These are phyloP conservation scores for Wickerhamiella allomyrinae DNA, from an alignment of 805 yeast genomes.

Conservation along the genomic window DNA sequence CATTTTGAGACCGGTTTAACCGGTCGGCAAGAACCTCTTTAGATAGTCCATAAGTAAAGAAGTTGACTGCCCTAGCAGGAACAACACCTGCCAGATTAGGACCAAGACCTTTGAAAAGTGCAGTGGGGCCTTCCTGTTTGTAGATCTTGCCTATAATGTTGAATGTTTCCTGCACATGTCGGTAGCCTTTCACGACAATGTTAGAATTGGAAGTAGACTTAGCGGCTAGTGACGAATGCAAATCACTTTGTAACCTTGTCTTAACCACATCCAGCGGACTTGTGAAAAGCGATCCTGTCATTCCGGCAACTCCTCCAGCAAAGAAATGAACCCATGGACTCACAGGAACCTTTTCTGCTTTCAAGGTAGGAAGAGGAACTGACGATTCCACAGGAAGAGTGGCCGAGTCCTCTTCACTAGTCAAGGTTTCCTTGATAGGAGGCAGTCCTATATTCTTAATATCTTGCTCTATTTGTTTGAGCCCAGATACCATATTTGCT, in stretches of 20 bases:
- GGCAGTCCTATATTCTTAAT: conserved; percentile 2
- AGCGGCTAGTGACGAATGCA: conserved; percentile 28
- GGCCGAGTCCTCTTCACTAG: conserved; percentile 17
- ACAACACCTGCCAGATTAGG: conserved; percentile 96
- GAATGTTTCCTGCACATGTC: conserved; percentile 75
- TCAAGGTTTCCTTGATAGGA: conserved; percentile 11
- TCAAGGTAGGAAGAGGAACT: conserved; percentile 9
- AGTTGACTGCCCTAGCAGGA: conserved; percentile 94
- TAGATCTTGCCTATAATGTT: conserved; percentile 57
- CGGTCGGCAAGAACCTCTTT: conserved; percentile 56
- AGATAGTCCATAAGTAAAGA: conserved; percentile 90
- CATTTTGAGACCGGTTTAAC: conserved; percentile 57
- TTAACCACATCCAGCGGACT: conserved; percentile 95
- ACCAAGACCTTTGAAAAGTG: conserved; percentile 87
- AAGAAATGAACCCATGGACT: conserved; percentile 37
- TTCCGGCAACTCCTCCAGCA: conserved; percentile 65
- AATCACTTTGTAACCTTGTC: conserved; percentile 86
- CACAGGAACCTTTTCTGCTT: conserved; percentile 20
- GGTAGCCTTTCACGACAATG: conserved; percentile 33
- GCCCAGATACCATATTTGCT: neutral
- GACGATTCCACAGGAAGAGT: conserved; percentile 17
- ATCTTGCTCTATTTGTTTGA: neutral
- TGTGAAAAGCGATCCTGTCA: conserved; percentile 91
- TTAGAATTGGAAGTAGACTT: conserved; percentile 7
- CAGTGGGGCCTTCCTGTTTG: conserved; percentile 62